These are phyloP conservation scores for Chenopodium album DNA, from an alignment of 148 eudicot species.

Conservation along the genomic window DNA sequence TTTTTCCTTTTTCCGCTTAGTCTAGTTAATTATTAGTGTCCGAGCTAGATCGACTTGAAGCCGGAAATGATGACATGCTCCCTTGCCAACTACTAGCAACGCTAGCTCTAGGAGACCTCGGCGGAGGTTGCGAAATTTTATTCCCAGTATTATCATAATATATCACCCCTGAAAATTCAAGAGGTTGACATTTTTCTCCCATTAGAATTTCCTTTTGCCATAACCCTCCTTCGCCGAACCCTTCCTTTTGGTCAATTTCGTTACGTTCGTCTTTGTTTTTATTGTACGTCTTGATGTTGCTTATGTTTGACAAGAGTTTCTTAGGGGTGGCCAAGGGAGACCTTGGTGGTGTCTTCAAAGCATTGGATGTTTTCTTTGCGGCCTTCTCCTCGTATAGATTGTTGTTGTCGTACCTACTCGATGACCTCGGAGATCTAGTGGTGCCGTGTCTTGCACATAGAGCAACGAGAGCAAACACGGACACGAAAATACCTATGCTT, in stretches of 20 bases:
- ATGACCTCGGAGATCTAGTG: constrained; percentile 13
- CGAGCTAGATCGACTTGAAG: constrained; percentile 26
- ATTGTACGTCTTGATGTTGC: constrained; percentile 30
- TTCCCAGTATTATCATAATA: constrained; percentile 62
- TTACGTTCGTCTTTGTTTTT: not conserved
- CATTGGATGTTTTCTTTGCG: not conserved
- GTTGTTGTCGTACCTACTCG: constrained; percentile 11
- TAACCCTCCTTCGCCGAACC: constrained; percentile 55
- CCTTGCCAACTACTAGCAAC: constrained; percentile 19
- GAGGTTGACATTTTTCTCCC: constrained; percentile 87
- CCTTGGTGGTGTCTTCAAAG: constrained; percentile 17
- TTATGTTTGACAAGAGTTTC: constrained; percentile 38
- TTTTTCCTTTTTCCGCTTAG: not conserved
- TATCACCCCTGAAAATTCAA: constrained; percentile 70
- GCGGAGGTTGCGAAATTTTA: constrained; percentile 51
- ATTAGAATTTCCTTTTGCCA: constrained; percentile 80
- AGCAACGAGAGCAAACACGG: constrained; percentile 42
- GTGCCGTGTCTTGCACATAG: constrained; percentile 53
- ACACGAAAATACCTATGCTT: constrained; percentile 48
- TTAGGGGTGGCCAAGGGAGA: constrained; percentile 41
- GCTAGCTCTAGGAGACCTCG: constrained; percentile 56
- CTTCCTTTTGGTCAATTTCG: constrained; percentile 23
- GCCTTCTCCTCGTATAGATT: not conserved
- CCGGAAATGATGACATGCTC: constrained; percentile 40
- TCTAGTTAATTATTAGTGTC: not conserved